Evolutionary conservation across 2,329 filamentous ascomycete species (phyloP).

Genomic region (Colletotrichum somersetense): DNA sequence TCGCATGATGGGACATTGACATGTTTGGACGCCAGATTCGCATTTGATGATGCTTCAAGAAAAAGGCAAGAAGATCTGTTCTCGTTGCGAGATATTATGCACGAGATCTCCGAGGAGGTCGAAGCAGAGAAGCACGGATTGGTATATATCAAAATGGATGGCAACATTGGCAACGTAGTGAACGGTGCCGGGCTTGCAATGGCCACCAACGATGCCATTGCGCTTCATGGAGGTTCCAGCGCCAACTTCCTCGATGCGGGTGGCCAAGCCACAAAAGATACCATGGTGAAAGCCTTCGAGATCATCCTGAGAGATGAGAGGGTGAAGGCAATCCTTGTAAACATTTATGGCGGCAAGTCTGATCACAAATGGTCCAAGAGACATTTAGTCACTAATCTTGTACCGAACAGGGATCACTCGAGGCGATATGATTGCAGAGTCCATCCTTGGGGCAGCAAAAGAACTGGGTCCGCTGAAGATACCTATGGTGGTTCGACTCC

Average conservation of each 20-base stretch:
- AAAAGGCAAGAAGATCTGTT: constrained; percentile 58
- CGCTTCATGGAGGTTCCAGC: constrained; percentile 73
- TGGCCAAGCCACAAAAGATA: constrained; percentile 86
- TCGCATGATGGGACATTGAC: constrained; percentile 48
- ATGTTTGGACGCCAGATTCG: constrained; percentile 55
- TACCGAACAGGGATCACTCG: constrained; percentile 56
- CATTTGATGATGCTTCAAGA: constrained; percentile 62
- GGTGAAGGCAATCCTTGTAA: constrained; percentile 75
- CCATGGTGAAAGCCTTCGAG: constrained; percentile 81
- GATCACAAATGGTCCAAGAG: neutral
- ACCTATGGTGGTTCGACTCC: constrained; percentile 60
- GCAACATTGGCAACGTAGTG: constrained; percentile 83
- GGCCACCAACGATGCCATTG: constrained; percentile 88
- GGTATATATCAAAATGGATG: constrained; percentile 76
- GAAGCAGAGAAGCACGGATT: constrained; percentile 73
- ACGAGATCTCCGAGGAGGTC: constrained; percentile 52
- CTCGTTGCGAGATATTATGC: constrained; percentile 49
- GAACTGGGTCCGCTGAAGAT: constrained; percentile 54
- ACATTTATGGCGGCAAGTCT: constrained; percentile 62
- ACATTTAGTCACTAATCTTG: constrained; percentile 42
- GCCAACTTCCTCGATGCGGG: constrained; percentile 93
- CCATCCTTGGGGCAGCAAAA: constrained; percentile 58
- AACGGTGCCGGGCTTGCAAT: constrained; percentile 92
- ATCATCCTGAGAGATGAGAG: constrained; percentile 78
- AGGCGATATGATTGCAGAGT: constrained; percentile 65